A percentile compares a stretch with the other conserved stretches of the same genome.
Evolutionary conservation across 1,284 basidiomycete genomes (phyloP).

Genomic region (Trichosporon sp.): DNA sequence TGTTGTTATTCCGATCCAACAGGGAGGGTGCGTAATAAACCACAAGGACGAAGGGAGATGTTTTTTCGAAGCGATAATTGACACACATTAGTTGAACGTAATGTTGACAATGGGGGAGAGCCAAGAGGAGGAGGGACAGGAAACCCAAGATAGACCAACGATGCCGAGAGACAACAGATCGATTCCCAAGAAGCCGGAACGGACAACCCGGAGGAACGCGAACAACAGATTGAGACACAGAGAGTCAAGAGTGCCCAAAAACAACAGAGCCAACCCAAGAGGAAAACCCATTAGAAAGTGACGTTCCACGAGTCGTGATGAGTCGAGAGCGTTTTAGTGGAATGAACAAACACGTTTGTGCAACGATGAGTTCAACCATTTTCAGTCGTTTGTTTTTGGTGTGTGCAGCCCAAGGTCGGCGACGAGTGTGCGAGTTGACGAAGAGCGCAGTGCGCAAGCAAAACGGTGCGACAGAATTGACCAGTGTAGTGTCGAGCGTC

Average conservation of each 20-base stretch:
- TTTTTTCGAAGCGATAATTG: not conserved
- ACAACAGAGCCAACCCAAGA: not conserved
- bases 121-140: not conserved
- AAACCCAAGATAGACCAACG: not conserved
- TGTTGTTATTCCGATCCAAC: not conserved
- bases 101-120: not conserved
- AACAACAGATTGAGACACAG: slow-evolving; percentile 4
- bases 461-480: not conserved
- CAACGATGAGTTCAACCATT: not conserved
- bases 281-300: not conserved
- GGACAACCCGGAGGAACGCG: not conserved
- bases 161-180: slow-evolving; percentile 1
- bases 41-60: slow-evolving; percentile 1
- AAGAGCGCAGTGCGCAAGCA: slow-evolving; percentile 1
- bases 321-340: not conserved
- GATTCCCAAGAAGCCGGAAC: not conserved
- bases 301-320: slow-evolving; percentile 2
- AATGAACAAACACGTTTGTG: not conserved
- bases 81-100: slow-evolving; percentile 3
- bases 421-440: not conserved
- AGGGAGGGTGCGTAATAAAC: not conserved
- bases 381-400: not conserved
- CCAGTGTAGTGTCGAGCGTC: not conserved
- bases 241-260: not conserved
- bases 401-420: not conserved